Base-by-base conservation (phyloP, 1,139 yeast species). In the Geotrichum klebahnii region DNA sequence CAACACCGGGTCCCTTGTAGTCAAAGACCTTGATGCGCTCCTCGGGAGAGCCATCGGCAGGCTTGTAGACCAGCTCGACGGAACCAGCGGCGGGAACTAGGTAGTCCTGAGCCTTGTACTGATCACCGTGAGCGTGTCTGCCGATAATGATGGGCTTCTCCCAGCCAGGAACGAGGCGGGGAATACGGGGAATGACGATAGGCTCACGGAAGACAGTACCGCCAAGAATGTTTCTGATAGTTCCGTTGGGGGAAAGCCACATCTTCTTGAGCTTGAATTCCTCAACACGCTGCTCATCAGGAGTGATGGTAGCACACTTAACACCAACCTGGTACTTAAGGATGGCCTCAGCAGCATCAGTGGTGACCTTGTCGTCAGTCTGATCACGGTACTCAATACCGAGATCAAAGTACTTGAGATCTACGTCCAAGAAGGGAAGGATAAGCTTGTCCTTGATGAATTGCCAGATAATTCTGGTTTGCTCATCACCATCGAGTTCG, bases 191-290 rank as follows among this genome's bases (percentile, higher is more conserved):
- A 64, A 90, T 87, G 52, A 90, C 90, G 69, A 90, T 90, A 59
- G 97, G 96, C 71, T 90, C 97, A 66, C 97, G 81, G 78, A 90
- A 90, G 41, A 90, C 96, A 28, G 97, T 90, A 57, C 97, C 97
- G 46, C 96, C 96, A 58, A 90, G 76, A 59, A 90, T 84, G 72
- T 90, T 90, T 71, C 97, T 81, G 67, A 90, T 86, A 44, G 97
- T 90, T 60, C 97, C 97, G 70, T 90, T 90, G 59, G 97, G 97
- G 22, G 96, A 87, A 52, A 85, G 78, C 97, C 97, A 90, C 97
- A 90, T 90, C 70, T 89, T 84, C 73, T 89, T 89, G 69, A 90
- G 79, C 55, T 77, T 73, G 69, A 88, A 90, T 72, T 90, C 97
- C 69, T 86, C 73, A 50, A 90, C 97, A 62, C 97, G 81, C 39